Conservation (phyloP, 2,329 filamentous ascomycete genomes). For the Colletotrichum sp. region DNA sequence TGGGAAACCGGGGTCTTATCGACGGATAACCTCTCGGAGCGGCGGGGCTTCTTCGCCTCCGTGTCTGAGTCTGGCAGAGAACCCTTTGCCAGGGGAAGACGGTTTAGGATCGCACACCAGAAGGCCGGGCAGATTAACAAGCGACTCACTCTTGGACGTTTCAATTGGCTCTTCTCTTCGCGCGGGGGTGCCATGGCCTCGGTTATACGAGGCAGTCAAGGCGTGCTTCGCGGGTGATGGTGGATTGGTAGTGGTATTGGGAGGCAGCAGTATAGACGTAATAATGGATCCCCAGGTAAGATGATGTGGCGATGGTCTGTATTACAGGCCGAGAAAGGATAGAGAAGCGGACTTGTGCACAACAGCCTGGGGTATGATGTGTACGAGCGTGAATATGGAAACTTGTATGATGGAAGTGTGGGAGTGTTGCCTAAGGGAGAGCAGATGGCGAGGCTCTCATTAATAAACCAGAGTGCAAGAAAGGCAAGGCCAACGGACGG, state of each 20-base stretch:
- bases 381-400: background rate
- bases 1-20: slow-evolving; percentile 65
- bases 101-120: slow-evolving; percentile 23
- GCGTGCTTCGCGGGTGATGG: background rate
- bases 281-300: background rate
- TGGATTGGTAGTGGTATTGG: background rate
- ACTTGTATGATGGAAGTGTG: slow-evolving; percentile 3
- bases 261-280: background rate
- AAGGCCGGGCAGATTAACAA: slow-evolving; percentile 23
- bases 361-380: background rate
- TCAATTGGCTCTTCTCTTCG: slow-evolving; percentile 82
- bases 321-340: background rate
- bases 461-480: slow-evolving; percentile 18
- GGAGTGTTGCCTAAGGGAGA: slow-evolving; percentile 18
- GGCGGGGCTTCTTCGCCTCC: slow-evolving; percentile 83
- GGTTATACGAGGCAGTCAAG: background rate
- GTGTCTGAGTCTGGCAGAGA: slow-evolving; percentile 68
- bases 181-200: slow-evolving; percentile 62
- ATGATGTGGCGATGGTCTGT: slow-evolving; percentile 3
- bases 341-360: slow-evolving; percentile 4
- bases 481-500: slow-evolving; percentile 5
- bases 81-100: slow-evolving; percentile 52
- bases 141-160: slow-evolving; percentile 74
- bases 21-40: slow-evolving; percentile 72
- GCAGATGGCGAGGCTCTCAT: slow-evolving; percentile 7